Percentiles rank a stretch among this genome's conserved stretches.
Conservation (phyloP, 768 basidiomycete species). For the Pleurotus platypus region DNA sequence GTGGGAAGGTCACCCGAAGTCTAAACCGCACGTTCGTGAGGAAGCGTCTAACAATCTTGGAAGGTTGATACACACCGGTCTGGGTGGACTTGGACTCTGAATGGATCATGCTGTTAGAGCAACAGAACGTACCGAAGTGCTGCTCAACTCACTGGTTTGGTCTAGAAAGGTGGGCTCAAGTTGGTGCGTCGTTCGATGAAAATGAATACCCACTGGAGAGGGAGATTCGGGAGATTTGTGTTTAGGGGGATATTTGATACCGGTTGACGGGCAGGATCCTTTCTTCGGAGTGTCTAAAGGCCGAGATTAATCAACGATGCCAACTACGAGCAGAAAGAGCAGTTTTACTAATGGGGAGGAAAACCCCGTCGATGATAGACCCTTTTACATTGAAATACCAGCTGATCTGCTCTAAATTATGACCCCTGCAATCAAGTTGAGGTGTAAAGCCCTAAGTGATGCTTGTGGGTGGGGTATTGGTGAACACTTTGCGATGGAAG, state of each 20-base stretch:
- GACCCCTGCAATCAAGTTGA: slow-evolving; percentile 38
- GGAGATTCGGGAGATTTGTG: background rate
- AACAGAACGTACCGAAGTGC: background rate
- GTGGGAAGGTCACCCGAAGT: slow-evolving; percentile 31
- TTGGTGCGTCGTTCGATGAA: too few relatives aligned
- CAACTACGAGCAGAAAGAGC: too few relatives aligned
- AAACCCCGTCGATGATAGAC: slow-evolving; percentile 52
- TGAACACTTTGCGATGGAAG: background rate
- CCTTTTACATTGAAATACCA: slow-evolving; percentile 58
- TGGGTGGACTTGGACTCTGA: background rate
- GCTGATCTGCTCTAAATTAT: slow-evolving; percentile 35
- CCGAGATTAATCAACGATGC: too few relatives aligned
- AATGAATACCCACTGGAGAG: background rate
- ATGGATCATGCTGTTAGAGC: background rate
- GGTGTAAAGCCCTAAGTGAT: slow-evolving; percentile 43
- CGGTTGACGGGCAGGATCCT: slow-evolving; percentile 37
- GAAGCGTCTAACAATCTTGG: too few relatives aligned
- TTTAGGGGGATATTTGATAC: slow-evolving; percentile 48
- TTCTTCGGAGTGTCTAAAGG: slow-evolving; percentile 41
- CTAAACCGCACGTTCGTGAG: slow-evolving; percentile 4
- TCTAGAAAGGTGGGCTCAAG: background rate
- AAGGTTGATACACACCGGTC: background rate
- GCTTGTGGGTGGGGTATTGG: background rate
- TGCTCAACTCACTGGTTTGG: background rate
- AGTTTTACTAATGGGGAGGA: slow-evolving; percentile 50